These are phyloP conservation scores for Intubia oerlemansii DNA, from an alignment of 2,329 filamentous ascomycete genomes.

Conservation along the genomic window DNA sequence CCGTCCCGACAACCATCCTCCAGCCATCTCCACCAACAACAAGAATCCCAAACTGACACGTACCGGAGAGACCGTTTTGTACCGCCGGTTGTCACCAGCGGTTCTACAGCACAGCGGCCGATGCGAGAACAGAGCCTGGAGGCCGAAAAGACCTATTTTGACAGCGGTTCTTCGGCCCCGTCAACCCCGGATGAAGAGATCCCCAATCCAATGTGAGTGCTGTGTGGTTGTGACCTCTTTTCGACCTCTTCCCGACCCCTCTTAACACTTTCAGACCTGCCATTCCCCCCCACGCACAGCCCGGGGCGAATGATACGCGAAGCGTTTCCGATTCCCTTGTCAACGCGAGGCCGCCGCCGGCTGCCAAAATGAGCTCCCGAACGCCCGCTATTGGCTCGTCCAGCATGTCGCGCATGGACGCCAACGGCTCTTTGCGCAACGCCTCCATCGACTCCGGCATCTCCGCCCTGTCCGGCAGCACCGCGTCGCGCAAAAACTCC, in stretches of 20 bases:
- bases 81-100: no score
- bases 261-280: constrained; percentile 10
- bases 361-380: constrained; percentile 16
- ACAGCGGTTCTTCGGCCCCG: constrained; percentile 16
- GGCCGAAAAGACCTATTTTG: constrained; percentile 15
- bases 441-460: constrained; percentile 89
- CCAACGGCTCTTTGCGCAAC: constrained; percentile 37
- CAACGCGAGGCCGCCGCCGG: constrained; percentile 20
- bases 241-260: background rate
- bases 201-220: constrained; percentile 13
- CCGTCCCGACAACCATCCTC: no score
- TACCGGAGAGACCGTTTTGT: no score
- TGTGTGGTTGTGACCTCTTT: background rate
- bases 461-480: constrained; percentile 47
- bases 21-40: background rate
- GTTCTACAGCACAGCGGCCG: no score
- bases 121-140: no score
- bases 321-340: constrained; percentile 21
- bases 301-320: constrained; percentile 31
- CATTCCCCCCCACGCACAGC: constrained; percentile 10
- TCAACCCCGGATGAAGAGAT: constrained; percentile 13
- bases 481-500: constrained; percentile 33
- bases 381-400: constrained; percentile 26
- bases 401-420: constrained; percentile 18
- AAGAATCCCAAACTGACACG: no score